Percentiles rank a stretch among this genome's conserved stretches.
Evolutionary conservation across 2,329 filamentous ascomycete genomes (phyloP).

Genomic region (Verticillium alfalfae): DNA sequence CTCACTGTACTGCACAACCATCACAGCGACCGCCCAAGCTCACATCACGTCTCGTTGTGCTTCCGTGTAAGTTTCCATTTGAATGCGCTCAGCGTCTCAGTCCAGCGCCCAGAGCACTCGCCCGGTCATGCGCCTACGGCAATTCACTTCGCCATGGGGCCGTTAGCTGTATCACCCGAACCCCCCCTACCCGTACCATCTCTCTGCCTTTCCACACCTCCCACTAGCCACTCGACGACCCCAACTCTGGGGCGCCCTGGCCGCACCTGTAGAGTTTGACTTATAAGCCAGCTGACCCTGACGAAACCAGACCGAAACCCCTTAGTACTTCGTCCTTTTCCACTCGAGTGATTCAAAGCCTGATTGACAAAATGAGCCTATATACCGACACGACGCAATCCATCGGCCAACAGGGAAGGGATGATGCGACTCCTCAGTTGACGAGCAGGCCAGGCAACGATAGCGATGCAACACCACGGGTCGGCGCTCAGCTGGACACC

Average conservation of each 20-base stretch:
- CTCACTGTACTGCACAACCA: not conserved
- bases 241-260: not conserved
- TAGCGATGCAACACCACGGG: slow-evolving; percentile 22
- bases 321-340: too few relatives aligned
- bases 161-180: not conserved
- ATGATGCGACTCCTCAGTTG: slow-evolving; percentile 17
- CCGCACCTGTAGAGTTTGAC: not conserved
- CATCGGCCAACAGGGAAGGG: slow-evolving; percentile 19
- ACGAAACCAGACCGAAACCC: not conserved
- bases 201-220: not conserved
- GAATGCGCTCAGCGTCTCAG: not conserved
- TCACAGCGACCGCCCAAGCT: too few relatives aligned
- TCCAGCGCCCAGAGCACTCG: not conserved
- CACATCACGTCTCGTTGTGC: too few relatives aligned
- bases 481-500: slow-evolving; percentile 13
- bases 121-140: not conserved
- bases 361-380: slow-evolving; percentile 19
- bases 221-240: not conserved
- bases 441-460: slow-evolving; percentile 20
- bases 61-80: not conserved
- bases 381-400: slow-evolving; percentile 15
- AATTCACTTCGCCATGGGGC: not conserved
- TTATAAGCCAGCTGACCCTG: not conserved
- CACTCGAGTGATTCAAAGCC: not conserved
- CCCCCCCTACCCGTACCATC: not conserved